Evolutionary conservation across 1,139 yeast species (phyloP), one percentile per base, ranked within the genome.

Genomic region (Pichia sp.): DNA sequence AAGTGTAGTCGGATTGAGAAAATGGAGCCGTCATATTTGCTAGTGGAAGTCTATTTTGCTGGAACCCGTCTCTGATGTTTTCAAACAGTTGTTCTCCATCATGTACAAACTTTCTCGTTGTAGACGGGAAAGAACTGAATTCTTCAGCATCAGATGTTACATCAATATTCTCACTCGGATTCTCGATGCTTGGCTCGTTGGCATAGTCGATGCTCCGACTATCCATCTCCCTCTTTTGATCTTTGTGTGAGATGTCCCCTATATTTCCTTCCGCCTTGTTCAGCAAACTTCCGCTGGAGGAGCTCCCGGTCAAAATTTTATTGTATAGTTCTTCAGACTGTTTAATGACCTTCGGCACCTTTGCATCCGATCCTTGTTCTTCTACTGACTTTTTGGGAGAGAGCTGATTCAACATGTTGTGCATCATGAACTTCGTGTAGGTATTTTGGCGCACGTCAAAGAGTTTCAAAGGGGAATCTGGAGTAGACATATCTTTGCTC

Each of bases 391-490:
- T 46, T 13, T 36, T 30, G 1, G 52, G 49, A 3, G 52, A 45
- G n/a, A 54, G 48, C 25, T 53, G 54, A 25, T 55, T 56, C 50
- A 65, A 47, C 50, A 65, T 58, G 34, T 61, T 60, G 12, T 61
- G 59, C 40, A 65, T 58, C 48, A 53, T 58, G 43, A 55, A 60
- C 13, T 61, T 62, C 0, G 68, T 65, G 44, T 62, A 65, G 1
- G 67, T 65, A 45, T 62, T 64, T 46, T 58, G 65, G 18, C 55
- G 52, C 28, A 47, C 56, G 13, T 61, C 65, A 52, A 66, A 64
- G 13, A 65, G 48, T 46, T 64, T 66, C 26, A 65, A 47, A 2
- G 68, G 68, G 3, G 67, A 64, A 19, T 58, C 57, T 2, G 66
- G 63, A 6, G 58, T 50, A 10, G 56, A 50, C 5, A 31, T 6